Base-by-base conservation (phyloP, 345 rosid genomes). In the Excoecaria agallocha region DNA sequence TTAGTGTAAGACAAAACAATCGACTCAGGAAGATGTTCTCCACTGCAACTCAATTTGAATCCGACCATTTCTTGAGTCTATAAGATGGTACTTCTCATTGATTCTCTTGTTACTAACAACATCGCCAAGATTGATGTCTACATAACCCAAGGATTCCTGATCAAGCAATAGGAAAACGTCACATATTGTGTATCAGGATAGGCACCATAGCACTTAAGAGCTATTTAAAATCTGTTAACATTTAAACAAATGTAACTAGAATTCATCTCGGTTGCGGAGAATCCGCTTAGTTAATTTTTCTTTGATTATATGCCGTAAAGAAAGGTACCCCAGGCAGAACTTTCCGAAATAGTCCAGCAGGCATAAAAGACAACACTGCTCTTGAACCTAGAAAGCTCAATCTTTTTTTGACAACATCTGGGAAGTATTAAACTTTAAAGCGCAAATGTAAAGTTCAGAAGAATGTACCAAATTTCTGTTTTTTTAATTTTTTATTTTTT, bases 41-140 rank as follows among this genome's bases (percentile, higher is more conserved):
- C 99, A 95, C 76, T 91, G 92, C 81, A 93, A 69, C 85, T 95
- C 99, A 41, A 95, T 73, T 80, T 89, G 98, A 80, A 95, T 83
- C 83, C 75, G 73, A 12, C 99, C 97, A 35, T 93, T 93, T 85
- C 82, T 95, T 0, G 99, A 94, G 87, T 91, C 98, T 70, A 94
- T 94, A 38, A 94, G 95, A 76, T 92, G 94, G 81, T 85, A 89
- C 85, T 83, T 90, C 88, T 91, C 94, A 49, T 93, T 93, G 85
- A 88, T 90, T 73, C 98, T 81, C 72, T 83, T 88, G 91, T 94
- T 94, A 90, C 68, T 87, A 59, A 94, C 88, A 19, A 89, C 98
- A 78, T 95, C 98, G 7, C 86, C 78, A 66, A 93, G 93, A 74
- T 67, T 82, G 73, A 94, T 86, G 70, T 86, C 90, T 51, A 89